Evolutionary conservation across 2,329 filamentous ascomycete species (phyloP), one percentile per base, ranked within the genome.

Genomic region (Hypoxylon sp.): DNA sequence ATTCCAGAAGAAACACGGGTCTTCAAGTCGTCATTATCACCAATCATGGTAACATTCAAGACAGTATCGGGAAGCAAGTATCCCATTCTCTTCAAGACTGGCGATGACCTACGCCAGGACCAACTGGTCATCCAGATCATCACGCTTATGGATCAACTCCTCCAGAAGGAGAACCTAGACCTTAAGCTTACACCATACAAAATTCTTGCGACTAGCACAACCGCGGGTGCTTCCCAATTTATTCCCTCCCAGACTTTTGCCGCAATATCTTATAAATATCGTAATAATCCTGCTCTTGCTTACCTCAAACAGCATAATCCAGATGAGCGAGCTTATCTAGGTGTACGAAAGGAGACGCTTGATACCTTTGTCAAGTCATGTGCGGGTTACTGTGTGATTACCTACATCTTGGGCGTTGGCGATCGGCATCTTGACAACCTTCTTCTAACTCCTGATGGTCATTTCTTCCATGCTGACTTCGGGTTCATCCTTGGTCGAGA

Each of bases 391-490:
- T 98, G 96, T 79, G 96, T 99, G 13, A 98, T 99, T 73, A 99
- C 97, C 0, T 99, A 99, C 79, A 92, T 99, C 15, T 88, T 99
- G 11, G 97, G 96, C 32, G 96, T 99, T 2, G 96, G 96, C 19
- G 96, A 99, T 78, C 91, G 96, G 1, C 96, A 99, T 80, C 87
- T 98, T 2, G 96, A 99, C 79, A 99, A 99, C 75, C 88, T 99
- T 0, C 89, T 99, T 27, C 88, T 99, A 4, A 89, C 94, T 0
- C 94, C 96, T 0, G 92, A 94, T 73, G 96, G 90, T 0, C 93
- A 97, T 80, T 99, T 99, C 84, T 98, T 99, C 86, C 96, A 99
- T 79, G 94, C 95, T 31, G 96, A 99, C 79, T 99, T 99, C 75
- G 96, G 97, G 46, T 99, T 97, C 80, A 99, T 99, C 69, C 91